These are phyloP conservation scores for Aspergillus pseudotamarii DNA, from an alignment of 2,329 filamentous ascomycete genomes.

Conservation along the genomic window DNA sequence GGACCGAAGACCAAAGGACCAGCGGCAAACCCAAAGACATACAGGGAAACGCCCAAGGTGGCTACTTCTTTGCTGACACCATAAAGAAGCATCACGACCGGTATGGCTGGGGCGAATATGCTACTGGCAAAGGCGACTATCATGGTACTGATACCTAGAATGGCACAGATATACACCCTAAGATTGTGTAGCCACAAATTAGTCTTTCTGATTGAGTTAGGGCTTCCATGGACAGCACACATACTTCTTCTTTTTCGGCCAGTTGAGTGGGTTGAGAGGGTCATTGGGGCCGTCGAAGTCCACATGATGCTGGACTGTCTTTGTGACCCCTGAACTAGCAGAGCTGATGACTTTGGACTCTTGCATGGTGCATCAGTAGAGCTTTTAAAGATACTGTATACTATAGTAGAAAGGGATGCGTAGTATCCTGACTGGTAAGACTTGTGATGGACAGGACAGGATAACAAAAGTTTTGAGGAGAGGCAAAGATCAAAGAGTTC, in stretches of 20 bases:
- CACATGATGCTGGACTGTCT: conserved; percentile 6
- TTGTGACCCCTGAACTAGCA: background rate
- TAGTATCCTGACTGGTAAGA: background rate
- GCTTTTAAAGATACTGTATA: background rate
- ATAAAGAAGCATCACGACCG: conserved; percentile 14
- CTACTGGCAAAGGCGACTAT: conserved; percentile 25
- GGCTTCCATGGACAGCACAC: background rate
- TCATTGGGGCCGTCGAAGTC: conserved; percentile 15
- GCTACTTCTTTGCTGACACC: conserved; percentile 19
- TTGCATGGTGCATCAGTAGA: background rate
- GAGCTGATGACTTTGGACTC: background rate
- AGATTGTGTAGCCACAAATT: background rate
- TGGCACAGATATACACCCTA: conserved; percentile 15
- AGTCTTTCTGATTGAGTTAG: background rate
- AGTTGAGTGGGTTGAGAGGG: conserved; percentile 16
- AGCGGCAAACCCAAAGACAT: conserved; percentile 23
- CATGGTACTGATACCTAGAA: conserved; percentile 23
- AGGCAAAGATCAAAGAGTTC: background rate
- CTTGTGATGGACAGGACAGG: background rate
- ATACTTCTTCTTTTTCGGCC: conserved; percentile 19
- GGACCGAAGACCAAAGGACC: conserved; percentile 29
- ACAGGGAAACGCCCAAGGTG: conserved; percentile 18
- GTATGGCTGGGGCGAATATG: conserved; percentile 23
- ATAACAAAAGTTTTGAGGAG: background rate
- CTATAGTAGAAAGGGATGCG: background rate